Evolutionary conservation across 1,284 basidiomycete genomes (phyloP), one percentile per base, ranked within the genome.

Genomic region (Mrakiaceae sp.): DNA sequence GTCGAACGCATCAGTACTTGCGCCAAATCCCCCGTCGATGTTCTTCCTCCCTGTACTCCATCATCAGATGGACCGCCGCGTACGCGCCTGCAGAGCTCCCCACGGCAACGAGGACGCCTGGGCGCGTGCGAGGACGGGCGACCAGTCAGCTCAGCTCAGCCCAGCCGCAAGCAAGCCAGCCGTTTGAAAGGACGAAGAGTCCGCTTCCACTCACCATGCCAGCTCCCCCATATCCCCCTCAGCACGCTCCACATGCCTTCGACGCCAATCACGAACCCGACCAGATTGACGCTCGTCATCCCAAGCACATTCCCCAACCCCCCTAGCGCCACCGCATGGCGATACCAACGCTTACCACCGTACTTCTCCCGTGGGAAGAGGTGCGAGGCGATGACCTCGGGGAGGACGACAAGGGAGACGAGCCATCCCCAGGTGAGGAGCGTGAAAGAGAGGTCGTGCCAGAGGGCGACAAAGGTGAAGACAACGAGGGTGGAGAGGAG

Each of bases 371-470:
- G 5, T 0, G 87, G 83, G 4, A 94, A 71, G 0, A 86, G 39
- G 67, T 79, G 82, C 27, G 80, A 77, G 0, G 84, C 87, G 3
- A 83, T 66, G 16, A 96, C 72, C 75, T 98, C 95, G 0, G 95
- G 95, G 1, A 94, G 69, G 66, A 99, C 86, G 74, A 99, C 97
- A 53, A 96, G 72, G 70, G 85, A 89, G 63, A 96, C 82, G 9
- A 97, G 84, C 95, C 95, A 98, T 0, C 95, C 95, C 96, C 96
- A 99, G 0, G 90, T 86, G 0, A 99, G 80, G 5, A 98, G 81
- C 58, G 82, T 83, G 75, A 96, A 87, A 0, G 87, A 88, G 0
- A 98, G 80, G 73, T 98, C 95, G 72, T 98, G 95, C 96, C 96
- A 99, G 12, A 98, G 78, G 0, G 96, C 96, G n/a, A 98, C 95